Conservation (phyloP, 306 rosid species). For the Casuarina cunninghamiana region DNA sequence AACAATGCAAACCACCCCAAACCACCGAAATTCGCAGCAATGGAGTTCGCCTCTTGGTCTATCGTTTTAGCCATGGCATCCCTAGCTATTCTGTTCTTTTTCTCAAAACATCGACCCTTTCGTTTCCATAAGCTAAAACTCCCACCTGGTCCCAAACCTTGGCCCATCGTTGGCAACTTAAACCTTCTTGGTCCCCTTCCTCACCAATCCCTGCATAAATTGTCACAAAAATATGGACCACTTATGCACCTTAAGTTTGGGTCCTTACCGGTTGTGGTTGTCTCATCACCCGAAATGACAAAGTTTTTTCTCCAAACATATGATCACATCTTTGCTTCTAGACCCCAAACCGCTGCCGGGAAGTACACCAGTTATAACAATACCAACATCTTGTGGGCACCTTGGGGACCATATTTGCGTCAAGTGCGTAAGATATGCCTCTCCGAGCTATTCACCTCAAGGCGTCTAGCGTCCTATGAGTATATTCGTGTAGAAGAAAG, state of each 20-base stretch:
- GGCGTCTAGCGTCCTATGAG: constrained; percentile 31
- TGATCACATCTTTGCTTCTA: constrained; percentile 38
- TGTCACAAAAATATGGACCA: constrained; percentile 43
- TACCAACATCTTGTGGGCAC: constrained; percentile 41
- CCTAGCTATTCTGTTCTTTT: constrained; percentile 6
- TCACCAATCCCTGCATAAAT: constrained; percentile 44
- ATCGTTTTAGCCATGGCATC: background rate
- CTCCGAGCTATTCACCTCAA: constrained; percentile 37
- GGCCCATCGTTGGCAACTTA: constrained; percentile 50
- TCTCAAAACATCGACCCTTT: constrained; percentile 6
- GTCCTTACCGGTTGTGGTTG: constrained; percentile 37
- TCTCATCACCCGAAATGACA: constrained; percentile 42
- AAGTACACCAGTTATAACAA: constrained; percentile 35
- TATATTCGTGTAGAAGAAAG: constrained; percentile 41
- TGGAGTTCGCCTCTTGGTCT: constrained; percentile 22
- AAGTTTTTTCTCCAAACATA: constrained; percentile 29
- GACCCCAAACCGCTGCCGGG: constrained; percentile 48
- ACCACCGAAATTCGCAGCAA: background rate
- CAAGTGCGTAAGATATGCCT: constrained; percentile 45
- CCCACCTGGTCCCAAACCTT: constrained; percentile 53
- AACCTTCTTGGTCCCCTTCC: constrained; percentile 40
- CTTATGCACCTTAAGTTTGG: constrained; percentile 46
- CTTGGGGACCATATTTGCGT: constrained; percentile 42
- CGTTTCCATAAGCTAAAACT: background rate
- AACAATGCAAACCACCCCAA: too few species aligned